phyloP scores from a whole-genome alignment of 2,329 filamentous ascomycete genomes.

The Aspergillus piperis region DNA sequence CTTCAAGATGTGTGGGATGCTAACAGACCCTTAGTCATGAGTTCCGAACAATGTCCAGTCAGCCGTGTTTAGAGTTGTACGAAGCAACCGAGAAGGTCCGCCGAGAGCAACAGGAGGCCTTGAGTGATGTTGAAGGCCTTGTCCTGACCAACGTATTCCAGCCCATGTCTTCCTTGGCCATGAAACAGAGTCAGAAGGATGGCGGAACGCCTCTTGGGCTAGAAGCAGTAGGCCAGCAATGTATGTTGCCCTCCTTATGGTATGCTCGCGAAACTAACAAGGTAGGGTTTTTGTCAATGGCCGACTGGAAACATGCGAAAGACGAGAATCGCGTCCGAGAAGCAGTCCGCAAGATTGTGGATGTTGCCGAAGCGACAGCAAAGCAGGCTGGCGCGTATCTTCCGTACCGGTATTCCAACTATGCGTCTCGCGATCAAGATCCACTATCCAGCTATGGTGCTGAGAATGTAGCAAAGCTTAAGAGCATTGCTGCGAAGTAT shows the following conservation, averaged over 20 bases:
- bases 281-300: constrained; percentile 19
- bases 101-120: neutral
- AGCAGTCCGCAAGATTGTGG: constrained; percentile 15
- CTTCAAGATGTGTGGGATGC: neutral
- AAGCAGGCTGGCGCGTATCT: constrained; percentile 12
- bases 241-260: neutral
- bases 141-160: constrained; percentile 9
- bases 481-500: constrained; percentile 4
- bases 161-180: constrained; percentile 7
- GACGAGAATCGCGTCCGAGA: constrained; percentile 14
- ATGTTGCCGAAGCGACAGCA: constrained; percentile 12
- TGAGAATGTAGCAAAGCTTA: constrained; percentile 9
- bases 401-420: constrained; percentile 15
- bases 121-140: constrained; percentile 6
- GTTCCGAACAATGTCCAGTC: constrained; percentile 1
- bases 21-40: neutral
- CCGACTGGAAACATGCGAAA: constrained; percentile 11
- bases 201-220: constrained; percentile 2
- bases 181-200: neutral
- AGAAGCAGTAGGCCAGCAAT: constrained; percentile 8
- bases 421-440: constrained; percentile 15
- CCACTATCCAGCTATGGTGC: constrained; percentile 11
- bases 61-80: constrained; percentile 10
- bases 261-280: neutral
- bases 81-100: constrained; percentile 7